Evolutionary conservation across 495 filamentous ascomycete species (phyloP).

Genomic region (Aspergillus cristatus): DNA sequence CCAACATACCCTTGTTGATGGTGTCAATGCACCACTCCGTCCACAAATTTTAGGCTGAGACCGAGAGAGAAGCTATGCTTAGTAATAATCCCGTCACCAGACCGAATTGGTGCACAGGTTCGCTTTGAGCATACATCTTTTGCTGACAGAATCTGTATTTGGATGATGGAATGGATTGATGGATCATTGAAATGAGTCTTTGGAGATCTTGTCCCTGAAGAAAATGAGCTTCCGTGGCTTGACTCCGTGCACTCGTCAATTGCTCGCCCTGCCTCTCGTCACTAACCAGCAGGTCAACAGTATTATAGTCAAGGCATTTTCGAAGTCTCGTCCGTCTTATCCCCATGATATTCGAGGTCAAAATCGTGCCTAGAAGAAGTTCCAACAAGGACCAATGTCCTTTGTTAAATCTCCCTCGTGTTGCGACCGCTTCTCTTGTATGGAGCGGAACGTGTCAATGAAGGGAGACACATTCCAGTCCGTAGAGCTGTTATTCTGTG

Average conservation of each 20-base stretch:
- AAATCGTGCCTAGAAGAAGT: conserved; percentile 35
- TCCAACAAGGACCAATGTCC: conserved; percentile 19
- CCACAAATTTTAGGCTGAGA: conserved; percentile 38
- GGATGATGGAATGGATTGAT: too few relatives aligned
- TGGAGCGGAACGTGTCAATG: conserved; percentile 43
- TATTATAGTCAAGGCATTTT: conserved; percentile 25
- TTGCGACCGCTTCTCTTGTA: conserved; percentile 33
- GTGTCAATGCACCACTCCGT: conserved; percentile 18
- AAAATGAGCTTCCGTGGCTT: conserved; percentile 6
- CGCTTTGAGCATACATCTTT: conserved; percentile 40
- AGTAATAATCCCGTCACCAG: conserved; percentile 42
- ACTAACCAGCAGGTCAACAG: conserved; percentile 3
- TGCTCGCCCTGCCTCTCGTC: background rate
- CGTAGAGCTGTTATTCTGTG: background rate
- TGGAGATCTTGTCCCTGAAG: background rate
- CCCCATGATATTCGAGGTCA: conserved; percentile 43
- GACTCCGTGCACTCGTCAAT: background rate
- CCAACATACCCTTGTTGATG: conserved; percentile 40
- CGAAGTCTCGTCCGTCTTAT: conserved; percentile 41
- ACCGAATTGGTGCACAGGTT: conserved; percentile 27
- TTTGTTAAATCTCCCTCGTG: conserved; percentile 35
- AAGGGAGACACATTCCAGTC: conserved; percentile 37
- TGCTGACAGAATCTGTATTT: too few relatives aligned
- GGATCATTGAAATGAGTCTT: too few relatives aligned
- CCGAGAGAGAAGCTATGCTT: conserved; percentile 37